Evolutionary conservation across 768 basidiomycete genomes (phyloP).

Genomic region (Boletus insuetus): DNA sequence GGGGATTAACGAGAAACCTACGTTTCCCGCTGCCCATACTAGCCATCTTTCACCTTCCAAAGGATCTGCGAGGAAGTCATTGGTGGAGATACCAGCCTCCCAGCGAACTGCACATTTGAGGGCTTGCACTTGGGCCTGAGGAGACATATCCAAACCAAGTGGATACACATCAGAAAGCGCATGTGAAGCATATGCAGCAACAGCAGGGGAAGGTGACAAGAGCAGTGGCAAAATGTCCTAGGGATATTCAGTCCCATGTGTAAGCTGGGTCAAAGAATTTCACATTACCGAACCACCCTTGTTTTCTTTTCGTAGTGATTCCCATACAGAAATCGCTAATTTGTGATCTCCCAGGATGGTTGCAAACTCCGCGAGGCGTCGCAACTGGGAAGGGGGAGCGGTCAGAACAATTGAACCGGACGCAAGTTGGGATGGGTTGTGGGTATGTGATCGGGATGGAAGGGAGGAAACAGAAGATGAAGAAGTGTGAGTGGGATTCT

Average conservation of each 20-base stretch:
- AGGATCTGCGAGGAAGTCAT: constrained; percentile 54
- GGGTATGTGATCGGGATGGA: constrained; percentile 37
- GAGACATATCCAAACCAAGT: constrained; percentile 45
- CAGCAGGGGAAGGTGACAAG: constrained; percentile 60
- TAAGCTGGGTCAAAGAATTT: background rate
- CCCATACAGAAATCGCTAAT: constrained; percentile 81
- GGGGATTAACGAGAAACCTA: constrained; percentile 38
- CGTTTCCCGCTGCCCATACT: constrained; percentile 80
- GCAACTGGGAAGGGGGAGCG: constrained; percentile 61
- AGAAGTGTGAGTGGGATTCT: constrained; percentile 36
- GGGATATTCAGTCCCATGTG: constrained; percentile 7
- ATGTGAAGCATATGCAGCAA: constrained; percentile 58
- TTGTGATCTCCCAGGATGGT: constrained; percentile 91
- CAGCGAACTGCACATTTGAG: constrained; percentile 71
- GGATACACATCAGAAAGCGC: constrained; percentile 52
- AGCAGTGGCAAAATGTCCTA: constrained; percentile 84
- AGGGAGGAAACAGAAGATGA: constrained; percentile 39
- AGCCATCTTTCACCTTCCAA: constrained; percentile 84
- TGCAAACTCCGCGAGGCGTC: constrained; percentile 93
- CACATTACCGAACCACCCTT: constrained; percentile 75
- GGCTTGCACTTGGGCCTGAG: constrained; percentile 66
- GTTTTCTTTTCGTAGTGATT: constrained; percentile 79
- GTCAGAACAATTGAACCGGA: constrained; percentile 13
- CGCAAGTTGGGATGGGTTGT: constrained; percentile 33
- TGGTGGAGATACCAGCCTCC: constrained; percentile 60